Percentiles rank a stretch among this genome's conserved stretches.
Evolutionary conservation across 306 rosid genomes (phyloP).

Genomic region (Ormosia emarginata): DNA sequence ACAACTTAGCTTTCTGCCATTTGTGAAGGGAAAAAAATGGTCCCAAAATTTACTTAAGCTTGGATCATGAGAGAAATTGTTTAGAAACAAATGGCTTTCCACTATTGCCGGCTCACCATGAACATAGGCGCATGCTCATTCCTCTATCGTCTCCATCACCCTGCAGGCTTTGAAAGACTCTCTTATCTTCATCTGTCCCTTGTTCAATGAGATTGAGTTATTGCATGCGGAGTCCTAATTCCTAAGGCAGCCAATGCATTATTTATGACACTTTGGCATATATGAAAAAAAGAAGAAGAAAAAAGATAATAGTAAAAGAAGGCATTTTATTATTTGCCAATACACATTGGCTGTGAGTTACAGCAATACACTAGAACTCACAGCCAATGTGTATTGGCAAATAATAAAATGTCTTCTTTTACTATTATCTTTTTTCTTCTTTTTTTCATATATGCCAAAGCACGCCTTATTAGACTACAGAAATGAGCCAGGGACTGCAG

Average conservation of each 20-base stretch:
- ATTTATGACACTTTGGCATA: too few relatives aligned
- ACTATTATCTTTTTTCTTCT: too few relatives aligned
- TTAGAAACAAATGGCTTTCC: not conserved
- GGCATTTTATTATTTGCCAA: not conserved
- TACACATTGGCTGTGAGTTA: not conserved
- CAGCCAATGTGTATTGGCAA: not conserved
- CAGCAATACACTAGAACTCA: too few relatives aligned
- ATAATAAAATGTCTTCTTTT: not conserved
- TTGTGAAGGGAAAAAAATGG: constrained; percentile 35
- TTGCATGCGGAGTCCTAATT: not conserved
- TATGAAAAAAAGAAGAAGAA: too few relatives aligned
- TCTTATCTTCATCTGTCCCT: constrained; percentile 20
- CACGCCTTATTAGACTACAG: not conserved
- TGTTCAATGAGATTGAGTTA: constrained; percentile 11
- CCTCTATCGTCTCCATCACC: constrained; percentile 39
- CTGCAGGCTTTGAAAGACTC: not conserved
- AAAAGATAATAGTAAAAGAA: not conserved
- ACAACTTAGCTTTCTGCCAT: constrained; percentile 20
- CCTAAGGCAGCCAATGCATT: not conserved
- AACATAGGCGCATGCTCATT: not conserved
- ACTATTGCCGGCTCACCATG: not conserved
- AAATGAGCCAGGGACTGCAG: not conserved
- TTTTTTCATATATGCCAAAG: not conserved
- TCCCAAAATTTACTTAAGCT: constrained; percentile 30
- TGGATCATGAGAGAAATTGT: not conserved